phyloP scores from a whole-genome alignment of 202 grass and related monocot species.

The Panicum hallii region DNA sequence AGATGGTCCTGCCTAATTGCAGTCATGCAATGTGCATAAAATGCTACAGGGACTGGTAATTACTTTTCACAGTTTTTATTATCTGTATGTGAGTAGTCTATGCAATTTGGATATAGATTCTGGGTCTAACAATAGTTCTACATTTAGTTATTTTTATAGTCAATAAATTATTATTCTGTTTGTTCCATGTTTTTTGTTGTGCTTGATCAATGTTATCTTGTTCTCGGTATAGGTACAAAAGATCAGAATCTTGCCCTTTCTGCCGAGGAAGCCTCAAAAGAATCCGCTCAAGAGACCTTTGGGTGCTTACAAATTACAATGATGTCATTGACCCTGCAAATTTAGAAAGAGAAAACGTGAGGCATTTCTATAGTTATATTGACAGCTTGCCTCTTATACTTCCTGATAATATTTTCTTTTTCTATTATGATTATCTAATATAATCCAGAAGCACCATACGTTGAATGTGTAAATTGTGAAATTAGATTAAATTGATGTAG shows the following conservation, averaged over 20 bases:
- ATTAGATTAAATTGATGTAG: not conserved
- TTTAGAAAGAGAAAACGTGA: constrained; percentile 71
- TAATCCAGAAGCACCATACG: constrained; percentile 19
- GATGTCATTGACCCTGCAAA: constrained; percentile 66
- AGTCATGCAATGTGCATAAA: constrained; percentile 89
- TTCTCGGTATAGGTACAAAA: constrained; percentile 61
- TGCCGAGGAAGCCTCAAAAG: constrained; percentile 84
- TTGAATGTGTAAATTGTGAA: constrained; percentile 24
- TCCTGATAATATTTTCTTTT: constrained; percentile 70
- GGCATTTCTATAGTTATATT: constrained; percentile 68
- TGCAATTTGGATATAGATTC: constrained; percentile 3
- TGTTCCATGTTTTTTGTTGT: too few species aligned
- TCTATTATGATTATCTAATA: constrained; percentile 78
- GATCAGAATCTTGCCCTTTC: constrained; percentile 83
- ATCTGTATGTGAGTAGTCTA: not conserved
- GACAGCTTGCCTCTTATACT: constrained; percentile 75
- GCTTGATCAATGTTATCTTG: not conserved
- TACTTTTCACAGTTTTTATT: not conserved
- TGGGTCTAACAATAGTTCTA: not conserved
- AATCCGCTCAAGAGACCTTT: constrained; percentile 79
- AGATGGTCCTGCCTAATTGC: constrained; percentile 85
- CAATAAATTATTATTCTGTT: not conserved
- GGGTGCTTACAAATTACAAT: constrained; percentile 72
- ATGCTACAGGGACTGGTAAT: constrained; percentile 83
- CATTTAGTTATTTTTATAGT: not conserved